A percentile compares a stretch with the other conserved stretches of the same genome.
Evolutionary conservation across 2,329 filamentous ascomycete genomes (phyloP).

Genomic region (Colletotrichum sp.): DNA sequence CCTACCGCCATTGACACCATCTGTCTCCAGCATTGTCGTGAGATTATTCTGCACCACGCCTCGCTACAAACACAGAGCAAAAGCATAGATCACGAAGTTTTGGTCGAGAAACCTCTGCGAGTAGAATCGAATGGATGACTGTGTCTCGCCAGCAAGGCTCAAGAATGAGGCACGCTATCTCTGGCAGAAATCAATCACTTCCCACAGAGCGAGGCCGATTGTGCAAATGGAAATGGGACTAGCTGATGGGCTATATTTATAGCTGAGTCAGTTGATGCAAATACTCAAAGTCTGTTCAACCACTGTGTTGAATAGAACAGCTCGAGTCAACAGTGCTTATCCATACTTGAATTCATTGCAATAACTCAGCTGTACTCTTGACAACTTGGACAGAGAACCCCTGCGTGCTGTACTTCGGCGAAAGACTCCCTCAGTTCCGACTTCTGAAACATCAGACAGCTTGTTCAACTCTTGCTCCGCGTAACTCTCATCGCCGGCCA

Average conservation of each 20-base stretch:
- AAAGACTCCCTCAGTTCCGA: accelerated
- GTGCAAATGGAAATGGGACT: no score
- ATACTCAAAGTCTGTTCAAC: accelerated
- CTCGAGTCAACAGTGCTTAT: not conserved
- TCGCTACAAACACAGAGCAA: not conserved
- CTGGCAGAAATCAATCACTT: not conserved
- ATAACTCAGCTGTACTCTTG: not conserved
- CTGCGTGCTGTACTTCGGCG: no score
- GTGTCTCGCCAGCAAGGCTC: not conserved
- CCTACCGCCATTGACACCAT: not conserved
- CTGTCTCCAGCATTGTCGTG: accelerated
- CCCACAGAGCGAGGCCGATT: not conserved
- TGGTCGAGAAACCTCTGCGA: not conserved
- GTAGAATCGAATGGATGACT: not conserved
- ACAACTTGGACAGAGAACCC: not conserved
- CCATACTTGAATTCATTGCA: not conserved
- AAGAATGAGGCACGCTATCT: not conserved
- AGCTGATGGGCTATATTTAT: not conserved
- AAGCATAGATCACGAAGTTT: not conserved
- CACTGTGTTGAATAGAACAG: not conserved
- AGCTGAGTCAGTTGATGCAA: accelerated
- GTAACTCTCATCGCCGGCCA: not conserved
- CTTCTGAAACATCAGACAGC: not conserved
- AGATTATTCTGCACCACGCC: not conserved
- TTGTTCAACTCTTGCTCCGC: not conserved